These are phyloP conservation scores for Teratosphaeria viscida DNA, from an alignment of 2,329 filamentous ascomycete species.

Conservation along the genomic window DNA sequence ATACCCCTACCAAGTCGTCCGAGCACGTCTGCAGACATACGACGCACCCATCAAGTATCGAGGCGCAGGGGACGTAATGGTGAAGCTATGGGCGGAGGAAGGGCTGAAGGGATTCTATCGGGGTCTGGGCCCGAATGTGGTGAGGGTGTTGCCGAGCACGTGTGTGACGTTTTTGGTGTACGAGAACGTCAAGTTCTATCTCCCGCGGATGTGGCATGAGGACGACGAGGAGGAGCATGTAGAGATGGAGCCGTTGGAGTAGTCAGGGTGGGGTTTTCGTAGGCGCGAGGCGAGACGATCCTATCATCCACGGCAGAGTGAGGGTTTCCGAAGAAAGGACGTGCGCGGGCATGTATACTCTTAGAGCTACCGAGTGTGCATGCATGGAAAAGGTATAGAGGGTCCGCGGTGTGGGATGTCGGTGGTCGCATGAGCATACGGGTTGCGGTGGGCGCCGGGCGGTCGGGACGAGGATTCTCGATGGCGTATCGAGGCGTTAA, in stretches of 20 bases:
- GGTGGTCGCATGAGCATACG: not conserved
- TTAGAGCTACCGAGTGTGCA: not conserved
- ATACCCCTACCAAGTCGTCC: constrained; percentile 89
- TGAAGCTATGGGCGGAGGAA: constrained; percentile 67
- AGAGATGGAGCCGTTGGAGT: not conserved
- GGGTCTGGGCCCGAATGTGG: constrained; percentile 76
- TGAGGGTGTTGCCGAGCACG: constrained; percentile 84
- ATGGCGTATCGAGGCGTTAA: not conserved
- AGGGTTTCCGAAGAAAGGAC: not conserved
- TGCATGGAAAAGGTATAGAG: not conserved
- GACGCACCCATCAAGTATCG: constrained; percentile 66
- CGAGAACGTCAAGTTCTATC: constrained; percentile 75
- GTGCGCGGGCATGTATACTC: not conserved
- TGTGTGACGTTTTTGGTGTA: constrained; percentile 97
- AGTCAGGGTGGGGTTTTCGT: not conserved
- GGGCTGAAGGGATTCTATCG: constrained; percentile 81
- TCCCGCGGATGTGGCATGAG: constrained; percentile 28
- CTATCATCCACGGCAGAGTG: not conserved
- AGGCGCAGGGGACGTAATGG: constrained; percentile 59
- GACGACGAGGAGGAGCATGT: not conserved
- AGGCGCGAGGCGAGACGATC: not conserved
- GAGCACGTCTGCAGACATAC: constrained; percentile 82
- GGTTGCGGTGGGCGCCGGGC: not conserved
- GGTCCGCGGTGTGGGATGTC: not conserved
- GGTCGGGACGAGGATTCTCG: not conserved